Evolutionary conservation across 768 basidiomycete genomes (phyloP), one percentile per base, ranked within the genome.

Genomic region (Suillus variegatus): DNA sequence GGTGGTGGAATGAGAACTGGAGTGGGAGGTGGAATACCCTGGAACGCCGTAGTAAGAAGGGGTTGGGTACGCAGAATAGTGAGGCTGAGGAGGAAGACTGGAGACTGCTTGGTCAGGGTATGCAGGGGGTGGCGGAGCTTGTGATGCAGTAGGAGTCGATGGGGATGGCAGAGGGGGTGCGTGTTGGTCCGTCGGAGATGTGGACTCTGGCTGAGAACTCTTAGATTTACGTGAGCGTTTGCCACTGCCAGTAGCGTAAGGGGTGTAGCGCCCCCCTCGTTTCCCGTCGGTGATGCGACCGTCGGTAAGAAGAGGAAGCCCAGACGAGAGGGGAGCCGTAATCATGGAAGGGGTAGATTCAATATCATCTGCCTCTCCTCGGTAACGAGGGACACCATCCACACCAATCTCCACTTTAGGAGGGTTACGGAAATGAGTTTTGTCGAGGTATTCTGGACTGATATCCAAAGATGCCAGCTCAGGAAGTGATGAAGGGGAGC

Each of bases 401-500:
- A 86, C 82, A 54, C 92, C 95, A 32, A 92, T 80, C 71, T 96
- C 94, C 57, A 95, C 90, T 76, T 93, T 88, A 40, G 95, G 95
- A 4, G 94, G 93, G 71, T 92, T 89, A 43, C 96, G 87, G 69
- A 98, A 99, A 72, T 95, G 92, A 0, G 91, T 92, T 72, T 92
- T 93, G 73, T 94, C 90, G 62, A 99, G 86, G 70, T 95, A 95
- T 69, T 93, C 90, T 6, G 91, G 88, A 67, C 88, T 90, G 74
- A 98, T 96, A 67, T 93, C 91, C 36, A 98, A 84, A 0, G 91
- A 86, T 0, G 90, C 89, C 25, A 99, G 84, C 75, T 98, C 95
- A 0, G 94, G 92, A 0, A 96, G 82, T 3, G 93, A 90, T 0
- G 94, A 96, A 0, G 97, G 96, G 0, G 92, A 85, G 43, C 94